Evolutionary conservation across 2,329 filamentous ascomycete genomes (phyloP).

Genomic region (Nemania sp.): DNA sequence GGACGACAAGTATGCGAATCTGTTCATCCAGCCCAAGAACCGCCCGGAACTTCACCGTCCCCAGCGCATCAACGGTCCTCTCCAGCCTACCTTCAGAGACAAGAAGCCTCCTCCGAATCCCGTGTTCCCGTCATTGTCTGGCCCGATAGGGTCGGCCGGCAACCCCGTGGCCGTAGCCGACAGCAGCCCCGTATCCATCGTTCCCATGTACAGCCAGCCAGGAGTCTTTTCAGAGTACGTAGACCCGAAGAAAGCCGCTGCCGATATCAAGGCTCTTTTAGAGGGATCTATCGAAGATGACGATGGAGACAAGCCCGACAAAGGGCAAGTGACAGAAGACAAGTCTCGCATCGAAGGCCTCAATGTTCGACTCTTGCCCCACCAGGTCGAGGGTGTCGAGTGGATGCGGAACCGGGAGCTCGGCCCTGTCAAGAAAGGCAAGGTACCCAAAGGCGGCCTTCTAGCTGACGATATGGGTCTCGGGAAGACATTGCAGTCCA

Average conservation of each 20-base stretch:
- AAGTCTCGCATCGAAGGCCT: slow-evolving; percentile 76
- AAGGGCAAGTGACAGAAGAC: slow-evolving; percentile 52
- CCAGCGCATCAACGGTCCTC: slow-evolving; percentile 52
- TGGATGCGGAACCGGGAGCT: slow-evolving; percentile 97
- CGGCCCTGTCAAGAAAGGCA: slow-evolving; percentile 79
- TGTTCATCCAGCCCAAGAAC: slow-evolving; percentile 58
- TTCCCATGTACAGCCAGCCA: slow-evolving; percentile 40
- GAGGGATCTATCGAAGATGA: slow-evolving; percentile 82
- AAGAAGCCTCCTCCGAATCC: slow-evolving; percentile 51
- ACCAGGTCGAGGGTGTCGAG: slow-evolving; percentile 89
- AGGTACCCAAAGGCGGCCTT: slow-evolving; percentile 87
- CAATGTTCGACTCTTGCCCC: slow-evolving; percentile 84
- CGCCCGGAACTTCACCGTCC: slow-evolving; percentile 61
- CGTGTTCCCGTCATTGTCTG: slow-evolving; percentile 52
- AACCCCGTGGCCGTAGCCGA: slow-evolving; percentile 39
- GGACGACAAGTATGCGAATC: slow-evolving; percentile 57
- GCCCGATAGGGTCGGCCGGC: slow-evolving; percentile 32
- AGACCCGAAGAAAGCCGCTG: slow-evolving; percentile 71
- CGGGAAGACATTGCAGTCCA: slow-evolving; percentile 93
- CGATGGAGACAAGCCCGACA: slow-evolving; percentile 54
- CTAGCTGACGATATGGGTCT: slow-evolving; percentile 97
- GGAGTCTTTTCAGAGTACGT: slow-evolving; percentile 64
- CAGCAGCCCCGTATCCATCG: slow-evolving; percentile 29
- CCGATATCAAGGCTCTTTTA: slow-evolving; percentile 79
- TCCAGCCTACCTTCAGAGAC: slow-evolving; percentile 51